phyloP scores from a whole-genome alignment of 495 filamentous ascomycete species.

The Hyaloscypha variabilis region DNA sequence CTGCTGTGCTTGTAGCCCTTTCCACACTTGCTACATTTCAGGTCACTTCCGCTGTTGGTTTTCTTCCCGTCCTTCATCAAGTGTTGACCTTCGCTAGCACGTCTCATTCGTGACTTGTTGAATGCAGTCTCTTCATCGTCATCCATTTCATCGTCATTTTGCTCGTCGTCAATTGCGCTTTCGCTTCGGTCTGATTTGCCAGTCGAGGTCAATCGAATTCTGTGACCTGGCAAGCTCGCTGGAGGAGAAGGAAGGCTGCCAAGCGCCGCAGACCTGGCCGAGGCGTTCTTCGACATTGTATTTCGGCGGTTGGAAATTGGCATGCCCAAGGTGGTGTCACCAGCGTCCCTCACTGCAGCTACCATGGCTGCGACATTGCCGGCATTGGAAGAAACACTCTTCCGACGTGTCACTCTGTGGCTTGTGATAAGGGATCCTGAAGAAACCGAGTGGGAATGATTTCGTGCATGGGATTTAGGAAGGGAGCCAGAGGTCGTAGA shows the following conservation, averaged over 20 bases:
- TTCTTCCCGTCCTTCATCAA: conserved; percentile 75
- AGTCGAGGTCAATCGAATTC: conserved; percentile 33
- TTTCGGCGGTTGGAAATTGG: conserved; percentile 48
- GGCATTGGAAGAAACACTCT: conserved; percentile 81
- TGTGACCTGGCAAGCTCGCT: conserved; percentile 52
- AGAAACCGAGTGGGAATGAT: conserved; percentile 82
- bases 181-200: conserved; percentile 48
- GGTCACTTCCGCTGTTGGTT: conserved; percentile 74
- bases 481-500: conserved; percentile 28
- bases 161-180: conserved; percentile 61
- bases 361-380: conserved; percentile 74
- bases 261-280: conserved; percentile 42
- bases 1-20: conserved; percentile 99
- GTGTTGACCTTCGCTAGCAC: conserved; percentile 85
- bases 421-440: conserved; percentile 76
- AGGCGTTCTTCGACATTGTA: conserved; percentile 51
- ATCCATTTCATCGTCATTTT: conserved; percentile 56
- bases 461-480: conserved; percentile 48
- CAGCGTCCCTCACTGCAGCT: conserved; percentile 71
- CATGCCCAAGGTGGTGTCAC: conserved; percentile 53
- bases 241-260: conserved; percentile 56
- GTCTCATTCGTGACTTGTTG: conserved; percentile 71
- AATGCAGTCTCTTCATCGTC: conserved; percentile 58
- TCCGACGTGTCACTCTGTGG: conserved; percentile 88
- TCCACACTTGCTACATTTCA: conserved; percentile 97